Conservation (phyloP, 345 rosid species). For the Garcia nutans region DNA sequence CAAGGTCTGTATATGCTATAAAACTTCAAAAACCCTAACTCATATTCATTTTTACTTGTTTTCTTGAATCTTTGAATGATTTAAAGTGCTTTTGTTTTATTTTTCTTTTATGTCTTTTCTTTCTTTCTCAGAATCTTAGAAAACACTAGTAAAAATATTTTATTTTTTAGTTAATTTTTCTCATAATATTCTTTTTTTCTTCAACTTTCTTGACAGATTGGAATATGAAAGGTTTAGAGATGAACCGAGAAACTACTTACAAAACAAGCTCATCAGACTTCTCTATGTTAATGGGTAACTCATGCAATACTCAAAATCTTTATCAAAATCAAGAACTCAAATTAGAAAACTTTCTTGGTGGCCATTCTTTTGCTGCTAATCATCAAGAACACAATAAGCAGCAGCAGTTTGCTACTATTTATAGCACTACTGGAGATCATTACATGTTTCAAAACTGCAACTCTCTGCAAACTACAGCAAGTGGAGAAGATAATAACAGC, state of each 20-base stretch:
- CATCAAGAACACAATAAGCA: constrained; percentile 15
- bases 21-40: constrained; percentile 30
- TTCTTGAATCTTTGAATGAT: background rate
- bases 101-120: background rate
- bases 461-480: constrained; percentile 7
- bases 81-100: background rate
- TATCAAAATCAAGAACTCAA: constrained; percentile 23
- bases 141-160: background rate
- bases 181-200: too few relatives aligned
- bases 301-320: constrained; percentile 22
- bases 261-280: constrained; percentile 28
- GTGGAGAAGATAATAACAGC: constrained; percentile 18
- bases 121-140: background rate
- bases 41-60: background rate
- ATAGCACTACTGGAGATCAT: background rate
- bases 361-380: constrained; percentile 9
- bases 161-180: background rate
- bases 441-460: constrained; percentile 23
- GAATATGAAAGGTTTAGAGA: constrained; percentile 45
- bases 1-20: constrained; percentile 43
- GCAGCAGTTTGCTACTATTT: constrained; percentile 2
- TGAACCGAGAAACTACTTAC: constrained; percentile 32
- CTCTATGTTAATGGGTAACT: constrained; percentile 23
- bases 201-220: constrained; percentile 15
- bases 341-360: constrained; percentile 31